Evolutionary conservation across 345 rosid species (phyloP), one percentile per base, ranked within the genome.

Genomic region (Melaleuca quinquenervia): DNA sequence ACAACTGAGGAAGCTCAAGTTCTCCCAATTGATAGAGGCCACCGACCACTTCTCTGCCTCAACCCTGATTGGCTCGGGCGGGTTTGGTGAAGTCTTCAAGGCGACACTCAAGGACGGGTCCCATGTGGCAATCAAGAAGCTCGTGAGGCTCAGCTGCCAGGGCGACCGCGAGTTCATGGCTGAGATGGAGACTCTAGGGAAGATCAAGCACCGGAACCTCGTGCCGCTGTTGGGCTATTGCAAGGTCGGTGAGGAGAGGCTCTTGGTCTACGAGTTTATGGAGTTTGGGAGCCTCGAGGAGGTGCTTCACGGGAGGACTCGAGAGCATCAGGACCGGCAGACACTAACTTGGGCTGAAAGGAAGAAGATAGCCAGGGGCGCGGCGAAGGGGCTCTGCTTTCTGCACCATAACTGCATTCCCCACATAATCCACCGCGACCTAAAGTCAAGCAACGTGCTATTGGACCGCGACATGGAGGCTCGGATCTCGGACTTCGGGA

Each of bases 101-200:
- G 99, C 98, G 0, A 95, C 98, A 2, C 88, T 97, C 85, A 95
- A 97, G 89, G 99, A 97, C 10, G 99, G 99, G 5, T 92, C 98
- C 32, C 92, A 94, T 53, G 99, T 97, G 18, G 99, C 99, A 0
- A 97, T 97, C 92, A 97, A 97, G 94, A 97, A 97, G 82, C 97
- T 97, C 24, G 93, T 97, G 41, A 84, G 98, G 48, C 85, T 97
- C 83, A 97, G 98, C 85, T 96, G 96, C 91, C 99, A 97, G 85
- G 99, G 99, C 11, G 99, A 97, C 53, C 86, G 99, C 27, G 99
- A 97, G 90, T 97, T 97, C 91, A 97, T 95, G 98, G 98, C 99
- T 0, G 99, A 97, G 54, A 97, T 97, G 99, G 99, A 97, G 89
- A 97, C 99, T 24, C 86, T 97, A 6, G 98, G 98, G 51, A 97